Evolutionary conservation across 768 basidiomycete genomes (phyloP), one percentile per base, ranked within the genome.

Genomic region (Nidula microcarpa): DNA sequence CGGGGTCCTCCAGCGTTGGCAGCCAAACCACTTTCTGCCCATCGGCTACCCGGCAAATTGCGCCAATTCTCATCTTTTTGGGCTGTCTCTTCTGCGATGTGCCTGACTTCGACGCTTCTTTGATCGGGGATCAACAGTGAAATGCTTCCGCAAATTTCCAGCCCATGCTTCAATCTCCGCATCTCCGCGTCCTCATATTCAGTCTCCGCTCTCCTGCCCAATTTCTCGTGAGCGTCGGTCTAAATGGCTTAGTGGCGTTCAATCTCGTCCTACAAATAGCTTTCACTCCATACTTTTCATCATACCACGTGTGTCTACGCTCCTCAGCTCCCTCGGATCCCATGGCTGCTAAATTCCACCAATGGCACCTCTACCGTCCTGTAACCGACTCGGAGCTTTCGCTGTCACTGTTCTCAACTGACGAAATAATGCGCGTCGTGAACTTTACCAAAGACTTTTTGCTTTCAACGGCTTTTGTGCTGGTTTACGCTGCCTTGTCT

Each of bases 91-190:
- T 13, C 9, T 11, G 50, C 48, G 8, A 51, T 52, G 57, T 75
- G 67, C 71, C 70, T 75, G 67, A 59, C 23, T 23, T 23, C 23
- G 54, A 57, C 66, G 61, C 67, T 71, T 74, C 68, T 68, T 74
- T 84, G 82, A 84, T 84, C 82, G 79, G 80, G 74, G 79, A 84
- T 84, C 82, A 84, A 72, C 60, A 63, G 3, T 17, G 30, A 62
- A 65, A 58, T 62, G 54, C 59, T 67, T 65, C 71, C 73, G 71
- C 64, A 67, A 64, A 50, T 65, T 67, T 46, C 48, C 60, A 54
- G 33, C 11, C 11, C 30, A 14, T 51, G 50, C 58, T 68, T 67
- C 57, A 59, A 55, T 62, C 64, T 66, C 69, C 66, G 66, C 66
- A 65, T 68, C 54, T 55, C 53, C 46, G 46, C 49, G 47, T 30